phyloP scores from a whole-genome alignment of 2,329 filamentous ascomycete species.

The Clonostachys sp. region DNA sequence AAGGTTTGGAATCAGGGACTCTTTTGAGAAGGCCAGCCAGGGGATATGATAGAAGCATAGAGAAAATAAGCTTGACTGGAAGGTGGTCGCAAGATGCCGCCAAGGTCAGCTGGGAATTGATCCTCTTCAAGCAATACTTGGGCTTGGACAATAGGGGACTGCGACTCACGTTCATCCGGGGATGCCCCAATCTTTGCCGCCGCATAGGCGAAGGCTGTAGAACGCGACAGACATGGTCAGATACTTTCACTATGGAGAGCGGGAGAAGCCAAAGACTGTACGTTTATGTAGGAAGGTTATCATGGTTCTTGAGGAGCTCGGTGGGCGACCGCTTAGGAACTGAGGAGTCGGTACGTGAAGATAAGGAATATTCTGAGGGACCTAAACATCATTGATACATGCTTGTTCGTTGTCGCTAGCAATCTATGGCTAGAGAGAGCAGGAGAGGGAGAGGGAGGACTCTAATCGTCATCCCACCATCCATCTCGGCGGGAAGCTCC shows the following conservation, averaged over 20 bases:
- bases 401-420: background rate
- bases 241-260: background rate
- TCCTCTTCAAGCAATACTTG: background rate
- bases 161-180: slow-evolving; percentile 28
- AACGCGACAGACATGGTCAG: background rate
- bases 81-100: background rate
- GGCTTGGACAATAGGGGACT: background rate
- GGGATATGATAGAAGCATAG: slow-evolving; percentile 89
- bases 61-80: slow-evolving; percentile 86
- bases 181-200: slow-evolving; percentile 13
- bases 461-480: too few species aligned
- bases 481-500: too few species aligned
- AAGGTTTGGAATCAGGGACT: slow-evolving; percentile 78
- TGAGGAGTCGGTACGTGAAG: background rate
- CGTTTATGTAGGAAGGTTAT: slow-evolving; percentile 19
- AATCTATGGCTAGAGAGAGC: too few species aligned
- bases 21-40: slow-evolving; percentile 85
- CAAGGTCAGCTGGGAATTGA: background rate
- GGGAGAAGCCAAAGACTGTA: slow-evolving; percentile 4
- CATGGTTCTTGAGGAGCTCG: slow-evolving; percentile 8
- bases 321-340: background rate
- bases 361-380: background rate
- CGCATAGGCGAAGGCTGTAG: background rate
- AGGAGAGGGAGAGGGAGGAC: too few species aligned
- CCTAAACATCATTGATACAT: background rate